These are phyloP conservation scores for Paradendryphiella salina DNA, from an alignment of 2,329 filamentous ascomycete species.

Conservation along the genomic window DNA sequence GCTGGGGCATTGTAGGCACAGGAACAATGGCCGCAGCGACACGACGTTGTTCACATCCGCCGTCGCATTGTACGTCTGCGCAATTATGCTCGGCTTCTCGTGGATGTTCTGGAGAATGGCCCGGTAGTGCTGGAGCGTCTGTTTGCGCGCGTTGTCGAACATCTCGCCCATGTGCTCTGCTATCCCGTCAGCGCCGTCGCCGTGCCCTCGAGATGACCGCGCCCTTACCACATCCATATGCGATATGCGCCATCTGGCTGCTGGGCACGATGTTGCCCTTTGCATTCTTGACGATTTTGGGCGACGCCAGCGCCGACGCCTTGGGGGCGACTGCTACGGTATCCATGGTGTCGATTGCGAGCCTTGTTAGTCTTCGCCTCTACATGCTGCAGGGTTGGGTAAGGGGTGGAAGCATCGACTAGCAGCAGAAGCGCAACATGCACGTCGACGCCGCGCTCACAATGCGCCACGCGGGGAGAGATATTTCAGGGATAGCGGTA, in stretches of 20 bases:
- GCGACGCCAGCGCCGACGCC: constrained; percentile 47
- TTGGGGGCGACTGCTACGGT: constrained; percentile 48
- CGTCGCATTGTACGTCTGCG: constrained; percentile 61
- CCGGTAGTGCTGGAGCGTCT: constrained; percentile 72
- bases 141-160: constrained; percentile 68
- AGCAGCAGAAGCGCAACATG: constrained; percentile 5
- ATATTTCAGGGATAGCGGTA: constrained; percentile 26
- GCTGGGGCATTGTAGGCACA: constrained; percentile 68
- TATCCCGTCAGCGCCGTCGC: constrained; percentile 23
- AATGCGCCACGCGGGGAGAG: constrained; percentile 15
- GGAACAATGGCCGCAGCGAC: constrained; percentile 55
- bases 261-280: constrained; percentile 46
- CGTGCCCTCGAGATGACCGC: background rate
- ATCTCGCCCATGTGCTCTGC: constrained; percentile 73
- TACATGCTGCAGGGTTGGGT: constrained; percentile 14
- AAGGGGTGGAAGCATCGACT: constrained; percentile 1
- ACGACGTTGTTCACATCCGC: constrained; percentile 62
- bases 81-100: constrained; percentile 66
- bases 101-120: constrained; percentile 71
- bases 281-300: constrained; percentile 51
- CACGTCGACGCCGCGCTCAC: constrained; percentile 3
- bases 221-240: constrained; percentile 50
- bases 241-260: constrained; percentile 48
- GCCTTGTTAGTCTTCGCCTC: constrained; percentile 2
- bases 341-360: constrained; percentile 41